These are phyloP conservation scores for Boletus edulis DNA, from an alignment of 768 basidiomycete genomes.

Conservation along the genomic window DNA sequence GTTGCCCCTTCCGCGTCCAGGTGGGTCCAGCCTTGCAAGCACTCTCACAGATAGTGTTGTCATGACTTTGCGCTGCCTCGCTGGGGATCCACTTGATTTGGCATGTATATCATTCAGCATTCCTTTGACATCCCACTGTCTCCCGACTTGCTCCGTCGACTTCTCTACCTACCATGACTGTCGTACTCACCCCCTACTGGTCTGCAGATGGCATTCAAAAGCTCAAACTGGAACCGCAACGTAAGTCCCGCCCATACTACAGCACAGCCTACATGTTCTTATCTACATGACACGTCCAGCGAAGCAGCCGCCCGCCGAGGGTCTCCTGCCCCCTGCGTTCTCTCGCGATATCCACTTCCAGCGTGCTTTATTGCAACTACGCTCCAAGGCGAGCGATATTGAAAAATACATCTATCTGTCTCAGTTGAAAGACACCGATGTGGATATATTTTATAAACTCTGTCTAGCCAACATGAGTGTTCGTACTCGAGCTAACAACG, in stretches of 20 bases:
- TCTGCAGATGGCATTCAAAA: slow-evolving; percentile 62
- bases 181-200: slow-evolving; percentile 34
- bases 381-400: slow-evolving; percentile 68
- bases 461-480: slow-evolving; percentile 62
- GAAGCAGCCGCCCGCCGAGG: slow-evolving; percentile 44
- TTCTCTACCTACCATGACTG: no score
- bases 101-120: not conserved
- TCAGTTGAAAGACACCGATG: slow-evolving; percentile 69
- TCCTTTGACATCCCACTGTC: not conserved
- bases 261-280: not conserved
- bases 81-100: not conserved
- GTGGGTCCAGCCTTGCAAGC: not conserved
- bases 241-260: slow-evolving; percentile 32
- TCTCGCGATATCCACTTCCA: slow-evolving; percentile 49
- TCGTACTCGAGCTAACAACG: not conserved
- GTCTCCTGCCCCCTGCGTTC: slow-evolving; percentile 60
- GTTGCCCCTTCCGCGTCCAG: no score
- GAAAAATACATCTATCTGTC: slow-evolving; percentile 88
- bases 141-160: slow-evolving; percentile 13
- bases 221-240: slow-evolving; percentile 57
- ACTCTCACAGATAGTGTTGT: slow-evolving; percentile 2
- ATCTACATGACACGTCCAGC: slow-evolving; percentile 29
- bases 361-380: slow-evolving; percentile 68
- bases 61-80: not conserved
- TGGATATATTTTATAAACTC: slow-evolving; percentile 73